These are phyloP conservation scores for Fusarium sp. DNA, from an alignment of 2,329 filamentous ascomycete genomes.

Conservation along the genomic window DNA sequence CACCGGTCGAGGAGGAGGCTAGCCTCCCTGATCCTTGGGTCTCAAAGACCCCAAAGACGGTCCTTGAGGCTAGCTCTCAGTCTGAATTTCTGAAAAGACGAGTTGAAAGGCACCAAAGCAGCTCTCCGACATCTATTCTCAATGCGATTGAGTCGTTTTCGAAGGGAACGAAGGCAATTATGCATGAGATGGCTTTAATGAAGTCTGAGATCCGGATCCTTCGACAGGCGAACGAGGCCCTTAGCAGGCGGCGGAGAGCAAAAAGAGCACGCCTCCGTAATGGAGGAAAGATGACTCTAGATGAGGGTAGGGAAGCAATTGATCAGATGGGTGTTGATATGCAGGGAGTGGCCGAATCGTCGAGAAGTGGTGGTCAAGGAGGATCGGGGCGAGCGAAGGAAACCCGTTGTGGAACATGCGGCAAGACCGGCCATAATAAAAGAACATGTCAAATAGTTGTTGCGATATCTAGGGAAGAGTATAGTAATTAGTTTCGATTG, in stretches of 20 bases:
- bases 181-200: background rate
- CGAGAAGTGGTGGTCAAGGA: too few relatives aligned
- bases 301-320: background rate
- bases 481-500: conserved; percentile 14
- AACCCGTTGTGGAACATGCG: conserved; percentile 4
- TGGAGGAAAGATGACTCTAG: background rate
- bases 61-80: conserved; percentile 5
- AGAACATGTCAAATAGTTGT: conserved; percentile 14
- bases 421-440: conserved; percentile 9
- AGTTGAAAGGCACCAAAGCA: too few relatives aligned
- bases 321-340: too few relatives aligned
- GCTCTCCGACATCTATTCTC: background rate
- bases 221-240: background rate
- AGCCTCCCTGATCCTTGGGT: conserved; percentile 1
- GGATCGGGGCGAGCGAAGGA: background rate
- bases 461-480: conserved; percentile 8
- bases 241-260: background rate
- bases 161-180: too few relatives aligned
- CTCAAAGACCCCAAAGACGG: conserved; percentile 7
- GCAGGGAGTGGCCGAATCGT: conserved; percentile 9
- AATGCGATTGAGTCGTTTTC: background rate
- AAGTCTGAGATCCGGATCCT: background rate
- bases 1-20: background rate
- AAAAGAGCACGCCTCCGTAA: background rate
- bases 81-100: too few relatives aligned